These are phyloP conservation scores for Penicillium frequentans DNA, from an alignment of 2,329 filamentous ascomycete genomes.

Conservation along the genomic window DNA sequence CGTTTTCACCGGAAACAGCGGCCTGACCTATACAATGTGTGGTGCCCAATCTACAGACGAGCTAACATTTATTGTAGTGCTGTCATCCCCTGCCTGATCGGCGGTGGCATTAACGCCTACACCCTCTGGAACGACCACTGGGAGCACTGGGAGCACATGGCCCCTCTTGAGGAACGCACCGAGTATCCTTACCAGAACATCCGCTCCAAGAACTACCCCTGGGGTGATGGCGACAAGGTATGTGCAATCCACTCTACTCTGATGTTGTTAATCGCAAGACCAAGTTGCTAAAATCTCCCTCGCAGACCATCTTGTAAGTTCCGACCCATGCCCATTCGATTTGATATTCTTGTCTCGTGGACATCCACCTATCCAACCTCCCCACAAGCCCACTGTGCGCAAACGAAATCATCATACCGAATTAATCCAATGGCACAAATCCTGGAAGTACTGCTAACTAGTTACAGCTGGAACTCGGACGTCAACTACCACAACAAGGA, in stretches of 20 bases:
- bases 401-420: neutral
- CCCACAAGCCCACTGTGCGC: neutral
- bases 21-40: neutral
- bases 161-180: constrained; percentile 82
- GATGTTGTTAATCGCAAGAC: neutral
- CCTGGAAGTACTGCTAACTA: neutral
- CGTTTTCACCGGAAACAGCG: constrained; percentile 40
- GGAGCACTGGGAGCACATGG: constrained; percentile 87
- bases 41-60: neutral
- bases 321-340: neutral
- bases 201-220: constrained; percentile 91
- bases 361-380: neutral
- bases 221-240: constrained; percentile 95
- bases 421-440: neutral
- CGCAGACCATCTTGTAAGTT: constrained; percentile 66
- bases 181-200: constrained; percentile 99
- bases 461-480: constrained; percentile 78
- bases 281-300: constrained; percentile 9
- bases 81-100: constrained; percentile 69
- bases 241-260: constrained; percentile 23
- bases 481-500: constrained; percentile 99
- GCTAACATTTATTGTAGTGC: constrained; percentile 54
- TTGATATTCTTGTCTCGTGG: neutral
- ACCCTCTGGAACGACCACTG: constrained; percentile 94
- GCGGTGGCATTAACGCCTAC: constrained; percentile 79